Percentiles rank a stretch among this genome's conserved stretches.
phyloP scores from a whole-genome alignment of 805 yeast genomes.

The Vanderwaltozyma polyspora region DNA sequence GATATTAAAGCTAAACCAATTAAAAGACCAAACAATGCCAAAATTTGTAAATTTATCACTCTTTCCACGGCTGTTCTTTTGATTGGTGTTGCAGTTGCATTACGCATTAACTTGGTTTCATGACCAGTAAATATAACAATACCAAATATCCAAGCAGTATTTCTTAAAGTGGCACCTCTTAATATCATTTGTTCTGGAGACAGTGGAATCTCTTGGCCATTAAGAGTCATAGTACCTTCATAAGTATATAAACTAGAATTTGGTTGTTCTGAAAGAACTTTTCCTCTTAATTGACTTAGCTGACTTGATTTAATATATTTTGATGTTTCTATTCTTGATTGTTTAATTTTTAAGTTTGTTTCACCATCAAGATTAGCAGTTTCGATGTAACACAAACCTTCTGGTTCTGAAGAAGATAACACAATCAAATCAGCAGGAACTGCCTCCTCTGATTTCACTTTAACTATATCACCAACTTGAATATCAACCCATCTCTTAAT shows the following conservation, averaged over 20 bases:
- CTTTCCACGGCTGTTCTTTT: constrained; percentile 95
- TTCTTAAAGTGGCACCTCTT: constrained; percentile 91
- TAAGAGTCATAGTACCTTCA: constrained; percentile 66
- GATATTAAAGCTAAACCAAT: constrained; percentile 69
- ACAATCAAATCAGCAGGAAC: constrained; percentile 88
- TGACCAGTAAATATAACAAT: constrained; percentile 94
- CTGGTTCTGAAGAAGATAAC: constrained; percentile 91
- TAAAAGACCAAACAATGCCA: constrained; percentile 75
- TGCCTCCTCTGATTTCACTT: constrained; percentile 75
- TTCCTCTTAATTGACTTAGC: constrained; percentile 42
- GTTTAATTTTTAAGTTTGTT: constrained; percentile 91
- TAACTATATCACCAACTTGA: constrained; percentile 82
- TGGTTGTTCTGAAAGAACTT: constrained; percentile 77
- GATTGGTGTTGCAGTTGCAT: constrained; percentile 97
- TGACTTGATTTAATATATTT: constrained; percentile 55
- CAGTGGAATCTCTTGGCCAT: constrained; percentile 53
- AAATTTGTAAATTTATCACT: constrained; percentile 82
- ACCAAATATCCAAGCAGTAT: constrained; percentile 93
- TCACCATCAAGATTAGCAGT: constrained; percentile 98
- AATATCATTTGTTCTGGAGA: constrained; percentile 84
- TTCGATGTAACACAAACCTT: constrained; percentile 93
- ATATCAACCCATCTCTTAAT: constrained; percentile 75
- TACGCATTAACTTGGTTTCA: constrained; percentile 95
- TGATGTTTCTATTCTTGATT: constrained; percentile 70
- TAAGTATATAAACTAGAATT: constrained; percentile 89